Base-by-base conservation (phyloP, 768 basidiomycete species). In the Suillus ampliporus region DNA sequence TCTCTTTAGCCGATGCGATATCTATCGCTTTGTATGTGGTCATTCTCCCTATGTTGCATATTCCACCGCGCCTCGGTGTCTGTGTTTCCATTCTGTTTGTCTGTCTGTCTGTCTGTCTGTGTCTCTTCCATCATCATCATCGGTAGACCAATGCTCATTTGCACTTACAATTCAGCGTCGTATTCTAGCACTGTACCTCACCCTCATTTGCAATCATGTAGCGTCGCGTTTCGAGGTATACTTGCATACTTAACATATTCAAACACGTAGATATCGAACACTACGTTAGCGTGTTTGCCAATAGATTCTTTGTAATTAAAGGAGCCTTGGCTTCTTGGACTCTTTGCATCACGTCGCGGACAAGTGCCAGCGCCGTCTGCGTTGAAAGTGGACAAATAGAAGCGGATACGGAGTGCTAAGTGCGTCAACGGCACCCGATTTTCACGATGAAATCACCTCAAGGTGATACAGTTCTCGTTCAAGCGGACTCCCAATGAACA, bases 181-280 rank as follows among this genome's bases (percentile, higher is more conserved):
- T 64, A 59, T 60, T 47, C 63, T 48, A 65, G 60, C 62, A 61
- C 60, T 63, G 60, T 63, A 61, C 35, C 48, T 37, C 38, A n/a
- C 35, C 59, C 34, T 44, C 40, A 59, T 21, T 61, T 61, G 57
- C 51, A 58, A 35, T 56, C 17, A 61, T 58, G 56, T 61, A 56
- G 34, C 37, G 53, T 23, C 26, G 31, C 41, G 13, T 60, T 43
- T 28, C 23, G 28, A 60, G 47, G 61, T 61, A 61, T 60, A 61
- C 54, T 46, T 28, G 19, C 56, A 61, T 56, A 58, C 15, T 56
- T 37, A 26, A 38, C 53, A 26, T 56, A 40, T 38, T 56, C 15
- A 56, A 38, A 56, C 54, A 40, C 23, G 37, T 57, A 60, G 35
- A 60, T 58, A 60, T 40, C 10, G 23, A 40, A 38, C 37, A 6